Conservation (phyloP, 2,329 filamentous ascomycete species). For the Coniochaeta sp. region DNA sequence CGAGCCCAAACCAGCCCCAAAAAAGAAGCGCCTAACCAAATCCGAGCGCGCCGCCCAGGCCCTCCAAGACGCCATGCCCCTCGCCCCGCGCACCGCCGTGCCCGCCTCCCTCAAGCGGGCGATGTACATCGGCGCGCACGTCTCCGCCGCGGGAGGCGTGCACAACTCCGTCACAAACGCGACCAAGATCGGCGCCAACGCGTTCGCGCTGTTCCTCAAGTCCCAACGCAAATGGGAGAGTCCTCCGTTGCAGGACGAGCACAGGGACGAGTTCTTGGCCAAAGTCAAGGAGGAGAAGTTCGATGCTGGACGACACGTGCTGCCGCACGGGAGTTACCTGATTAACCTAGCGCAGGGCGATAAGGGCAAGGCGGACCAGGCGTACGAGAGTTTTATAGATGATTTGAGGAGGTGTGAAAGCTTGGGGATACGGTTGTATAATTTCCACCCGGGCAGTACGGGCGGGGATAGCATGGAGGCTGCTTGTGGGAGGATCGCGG, state of each 20-base stretch:
- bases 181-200: slow-evolving; percentile 77
- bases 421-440: slow-evolving; percentile 87
- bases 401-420: slow-evolving; percentile 79
- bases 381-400: slow-evolving; percentile 79
- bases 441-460: slow-evolving; percentile 90
- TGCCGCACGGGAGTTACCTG: slow-evolving; percentile 93
- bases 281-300: slow-evolving; percentile 65
- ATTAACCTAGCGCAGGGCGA: slow-evolving; percentile 91
- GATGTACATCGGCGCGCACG: slow-evolving; percentile 88
- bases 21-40: slow-evolving; percentile 16
- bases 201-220: slow-evolving; percentile 92
- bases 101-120: slow-evolving; percentile 55
- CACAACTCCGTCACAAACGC: slow-evolving; percentile 81
- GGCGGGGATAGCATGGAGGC: slow-evolving; percentile 59
- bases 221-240: slow-evolving; percentile 93
- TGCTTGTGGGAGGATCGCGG: slow-evolving; percentile 72
- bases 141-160: slow-evolving; percentile 83
- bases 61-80: slow-evolving; percentile 49
- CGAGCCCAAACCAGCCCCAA: not conserved
- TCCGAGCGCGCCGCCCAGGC: slow-evolving; percentile 30
- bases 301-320: slow-evolving; percentile 62
- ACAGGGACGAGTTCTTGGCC: slow-evolving; percentile 61
- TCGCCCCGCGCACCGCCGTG: slow-evolving; percentile 61
- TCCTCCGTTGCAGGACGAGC: slow-evolving; percentile 64
- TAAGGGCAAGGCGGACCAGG: slow-evolving; percentile 71